Evolutionary conservation across 2,329 filamentous ascomycete species (phyloP), one percentile per base, ranked within the genome.

Genomic region (Aotearoamyces nothofagi): DNA sequence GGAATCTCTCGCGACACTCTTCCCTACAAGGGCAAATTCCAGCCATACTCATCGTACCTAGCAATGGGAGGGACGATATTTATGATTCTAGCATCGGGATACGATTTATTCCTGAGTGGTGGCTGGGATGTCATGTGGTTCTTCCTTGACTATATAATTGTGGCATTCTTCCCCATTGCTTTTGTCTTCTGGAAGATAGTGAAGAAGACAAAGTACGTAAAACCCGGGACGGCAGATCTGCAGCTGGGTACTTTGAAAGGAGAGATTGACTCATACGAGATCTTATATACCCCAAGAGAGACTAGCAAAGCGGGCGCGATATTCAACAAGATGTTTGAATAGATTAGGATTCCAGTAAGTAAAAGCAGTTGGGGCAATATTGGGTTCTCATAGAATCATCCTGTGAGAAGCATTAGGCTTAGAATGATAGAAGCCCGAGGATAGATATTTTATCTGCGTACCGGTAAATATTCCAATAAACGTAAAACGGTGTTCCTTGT

Each of bases 1-100:
- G 75, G 74, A 0, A 58, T 83, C 11, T 62, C 69, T 35, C 64
- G 78, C 3, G 58, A 69, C 19, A 59, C 58, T 0, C 53, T 87
- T 9, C 78, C 78, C 0, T 83, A 82, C 53, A 68, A 64, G 35
- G 69, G 70, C 0, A n/a, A n/a, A n/a, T 74, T 78, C 17, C 78
- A 83, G 55, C 80, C 80, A 0, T 84, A 72, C 40, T 62, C 68
- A 0, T 77, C 78, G 1, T 83, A 15, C 15, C 71, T 74, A 29
- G 77, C 68, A 0, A 52, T 81, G 3, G 50, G 56, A 0, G 67
- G 66, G 5, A 77, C 69, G 2, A 66, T 67, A 22, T 50, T 78
- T 40, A 83, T 84, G 68, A 65, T 71, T 0, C 73, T 81, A 37
- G 66, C 82, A 0, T 69, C 76, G 9, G 79, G 80, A 0, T 86